A percentile compares a stretch with the other conserved stretches of the same genome.
These are phyloP conservation scores for Lepidopterella palustris DNA, from an alignment of 495 filamentous ascomycete genomes.

Conservation along the genomic window DNA sequence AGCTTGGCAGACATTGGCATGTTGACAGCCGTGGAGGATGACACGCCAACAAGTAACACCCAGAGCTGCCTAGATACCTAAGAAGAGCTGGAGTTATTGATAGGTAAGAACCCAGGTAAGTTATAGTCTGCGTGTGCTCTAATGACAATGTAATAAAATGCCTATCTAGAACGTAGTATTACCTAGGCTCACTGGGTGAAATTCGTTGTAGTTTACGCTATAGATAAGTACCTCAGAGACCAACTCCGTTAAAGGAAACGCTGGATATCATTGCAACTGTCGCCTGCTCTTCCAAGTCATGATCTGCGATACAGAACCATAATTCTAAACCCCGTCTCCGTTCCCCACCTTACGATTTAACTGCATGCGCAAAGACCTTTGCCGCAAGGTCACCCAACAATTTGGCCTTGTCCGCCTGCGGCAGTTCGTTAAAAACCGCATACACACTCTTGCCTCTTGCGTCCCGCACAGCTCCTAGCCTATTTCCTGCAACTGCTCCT, in stretches of 20 bases:
- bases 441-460: slow-evolving; percentile 93
- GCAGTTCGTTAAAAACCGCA: slow-evolving; percentile 77
- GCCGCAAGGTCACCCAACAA: slow-evolving; percentile 44
- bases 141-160: no score
- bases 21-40: no score
- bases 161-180: no score
- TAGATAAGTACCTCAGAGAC: not conserved
- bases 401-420: slow-evolving; percentile 68
- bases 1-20: no score
- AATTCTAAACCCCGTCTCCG: not conserved
- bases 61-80: no score
- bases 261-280: not conserved
- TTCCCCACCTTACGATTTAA: slow-evolving; percentile 16
- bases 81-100: no score
- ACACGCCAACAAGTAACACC: no score
- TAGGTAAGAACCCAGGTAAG: no score
- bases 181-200: no score
- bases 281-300: not conserved
- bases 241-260: not conserved
- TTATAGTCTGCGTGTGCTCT: no score
- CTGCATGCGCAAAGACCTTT: slow-evolving; percentile 41
- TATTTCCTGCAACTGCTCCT: slow-evolving; percentile 87
- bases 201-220: no score
- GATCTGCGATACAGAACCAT: not conserved
- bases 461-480: slow-evolving; percentile 81